Percentiles rank a stretch among this genome's conserved stretches.
Evolutionary conservation across 2,329 filamentous ascomycete species (phyloP).

Genomic region (Blastomyces gilchristii): DNA sequence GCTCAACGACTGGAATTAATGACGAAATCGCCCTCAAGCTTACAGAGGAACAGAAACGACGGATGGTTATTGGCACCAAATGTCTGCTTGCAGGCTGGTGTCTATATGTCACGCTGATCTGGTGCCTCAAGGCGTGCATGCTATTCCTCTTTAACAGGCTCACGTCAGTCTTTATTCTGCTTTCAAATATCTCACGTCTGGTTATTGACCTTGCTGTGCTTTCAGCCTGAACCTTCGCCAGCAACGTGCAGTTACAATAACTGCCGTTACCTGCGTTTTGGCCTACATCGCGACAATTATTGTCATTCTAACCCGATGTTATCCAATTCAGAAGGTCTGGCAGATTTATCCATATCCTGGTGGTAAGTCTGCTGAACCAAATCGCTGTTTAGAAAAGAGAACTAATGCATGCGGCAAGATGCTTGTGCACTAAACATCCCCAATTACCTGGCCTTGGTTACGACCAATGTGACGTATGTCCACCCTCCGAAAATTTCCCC

Average conservation of each 20-base stretch:
- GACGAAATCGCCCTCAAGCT: slow-evolving; percentile 25
- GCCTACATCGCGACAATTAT: slow-evolving; percentile 28
- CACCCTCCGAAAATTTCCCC: background rate
- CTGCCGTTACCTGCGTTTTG: slow-evolving; percentile 21
- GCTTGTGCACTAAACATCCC: slow-evolving; percentile 28
- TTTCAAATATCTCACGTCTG: background rate
- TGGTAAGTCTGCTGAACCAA: slow-evolving; percentile 18
- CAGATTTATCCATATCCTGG: slow-evolving; percentile 36
- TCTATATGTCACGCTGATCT: slow-evolving; percentile 36
- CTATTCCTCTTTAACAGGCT: slow-evolving; percentile 37
- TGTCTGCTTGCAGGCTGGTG: slow-evolving; percentile 32
- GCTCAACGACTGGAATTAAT: slow-evolving; percentile 32
- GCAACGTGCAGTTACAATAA: slow-evolving; percentile 31
- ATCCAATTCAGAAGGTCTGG: slow-evolving; percentile 32
- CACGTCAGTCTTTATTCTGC: slow-evolving; percentile 25
- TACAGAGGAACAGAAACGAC: slow-evolving; percentile 22
- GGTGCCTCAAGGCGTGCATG: slow-evolving; percentile 36
- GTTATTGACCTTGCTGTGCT: background rate
- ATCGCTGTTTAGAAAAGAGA: background rate
- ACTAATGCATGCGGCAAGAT: slow-evolving; percentile 17
- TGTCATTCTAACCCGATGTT: slow-evolving; percentile 31
- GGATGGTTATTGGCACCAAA: slow-evolving; percentile 27
- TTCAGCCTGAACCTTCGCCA: slow-evolving; percentile 28
- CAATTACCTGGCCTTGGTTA: slow-evolving; percentile 32
- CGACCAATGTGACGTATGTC: slow-evolving; percentile 30